A percentile compares a stretch with the other conserved stretches of the same genome.
phyloP scores from a whole-genome alignment of 2,329 filamentous ascomycete genomes.

The Sporothrix euskadiensis region DNA sequence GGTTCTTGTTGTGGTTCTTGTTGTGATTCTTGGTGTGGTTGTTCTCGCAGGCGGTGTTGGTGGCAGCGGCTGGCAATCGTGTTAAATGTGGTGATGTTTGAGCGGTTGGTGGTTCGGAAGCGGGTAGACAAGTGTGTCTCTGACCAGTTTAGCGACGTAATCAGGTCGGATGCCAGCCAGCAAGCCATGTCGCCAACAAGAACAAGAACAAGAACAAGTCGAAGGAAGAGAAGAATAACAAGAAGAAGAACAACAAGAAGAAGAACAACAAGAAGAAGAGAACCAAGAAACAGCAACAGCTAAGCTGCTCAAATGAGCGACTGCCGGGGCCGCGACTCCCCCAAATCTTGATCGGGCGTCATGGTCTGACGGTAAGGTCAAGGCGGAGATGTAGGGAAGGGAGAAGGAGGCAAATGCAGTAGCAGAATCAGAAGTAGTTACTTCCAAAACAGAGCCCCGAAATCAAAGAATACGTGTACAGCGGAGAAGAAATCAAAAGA shows the following conservation, averaged over 20 bases:
- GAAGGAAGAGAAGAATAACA: slow-evolving; percentile 40
- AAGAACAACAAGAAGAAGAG: slow-evolving; percentile 29
- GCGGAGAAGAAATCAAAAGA: background rate
- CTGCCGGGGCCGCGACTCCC: slow-evolving; percentile 13
- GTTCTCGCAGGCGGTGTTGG: slow-evolving; percentile 9
- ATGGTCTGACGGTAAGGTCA: background rate
- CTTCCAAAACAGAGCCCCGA: background rate
- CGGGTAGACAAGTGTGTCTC: slow-evolving; percentile 10
- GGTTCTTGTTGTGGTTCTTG: background rate
- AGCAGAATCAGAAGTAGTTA: background rate
- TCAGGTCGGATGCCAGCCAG: slow-evolving; percentile 25
- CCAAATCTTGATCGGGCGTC: slow-evolving; percentile 1
- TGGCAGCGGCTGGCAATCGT: slow-evolving; percentile 14
- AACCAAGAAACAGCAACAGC: slow-evolving; percentile 6
- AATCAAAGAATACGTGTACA: background rate
- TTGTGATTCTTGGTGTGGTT: background rate
- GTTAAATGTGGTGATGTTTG: background rate
- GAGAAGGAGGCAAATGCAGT: background rate
- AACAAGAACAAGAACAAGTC: slow-evolving; percentile 33
- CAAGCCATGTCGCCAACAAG: background rate
- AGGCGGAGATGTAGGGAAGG: too few species aligned
- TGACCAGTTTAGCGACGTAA: slow-evolving; percentile 31
- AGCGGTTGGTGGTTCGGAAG: slow-evolving; percentile 1
- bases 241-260: slow-evolving; percentile 43
- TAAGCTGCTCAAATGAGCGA: slow-evolving; percentile 6